Conservation (phyloP, 306 rosid species). For the Medicago arabica region DNA sequence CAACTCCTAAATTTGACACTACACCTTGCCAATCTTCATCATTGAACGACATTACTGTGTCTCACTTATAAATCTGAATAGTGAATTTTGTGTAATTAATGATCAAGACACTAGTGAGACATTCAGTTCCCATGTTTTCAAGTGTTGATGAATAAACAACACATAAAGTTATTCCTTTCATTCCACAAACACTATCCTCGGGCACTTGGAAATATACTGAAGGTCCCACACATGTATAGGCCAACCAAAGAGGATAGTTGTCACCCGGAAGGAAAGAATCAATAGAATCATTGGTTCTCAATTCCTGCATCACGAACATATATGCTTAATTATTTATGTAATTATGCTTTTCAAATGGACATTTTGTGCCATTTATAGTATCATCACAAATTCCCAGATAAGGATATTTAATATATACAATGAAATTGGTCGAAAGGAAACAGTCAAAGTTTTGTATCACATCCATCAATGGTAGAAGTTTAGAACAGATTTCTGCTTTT, state of each 20-base stretch:
- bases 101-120: conserved; percentile 10
- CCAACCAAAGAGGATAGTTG: conserved; percentile 39
- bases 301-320: conserved; percentile 15
- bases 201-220: conserved; percentile 30
- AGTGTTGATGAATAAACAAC: conserved; percentile 20
- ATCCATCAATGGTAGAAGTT: too few species aligned
- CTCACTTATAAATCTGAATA: not conserved
- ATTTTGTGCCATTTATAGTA: not conserved
- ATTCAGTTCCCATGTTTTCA: not conserved
- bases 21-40: too few species aligned
- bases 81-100: conserved; percentile 34
- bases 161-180: conserved; percentile 36
- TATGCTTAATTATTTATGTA: too few species aligned
- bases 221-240: conserved; percentile 5
- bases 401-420: too few species aligned
- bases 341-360: not conserved
- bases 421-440: not conserved
- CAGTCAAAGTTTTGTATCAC: not conserved
- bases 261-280: conserved; percentile 29
- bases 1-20: too few species aligned
- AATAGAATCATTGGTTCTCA: not conserved
- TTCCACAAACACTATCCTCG: not conserved
- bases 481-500: not conserved
- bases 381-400: not conserved
- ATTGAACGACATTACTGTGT: too few species aligned